Conservation (phyloP, 257 asterid genomes). For the Haberlea rhodopensis region DNA sequence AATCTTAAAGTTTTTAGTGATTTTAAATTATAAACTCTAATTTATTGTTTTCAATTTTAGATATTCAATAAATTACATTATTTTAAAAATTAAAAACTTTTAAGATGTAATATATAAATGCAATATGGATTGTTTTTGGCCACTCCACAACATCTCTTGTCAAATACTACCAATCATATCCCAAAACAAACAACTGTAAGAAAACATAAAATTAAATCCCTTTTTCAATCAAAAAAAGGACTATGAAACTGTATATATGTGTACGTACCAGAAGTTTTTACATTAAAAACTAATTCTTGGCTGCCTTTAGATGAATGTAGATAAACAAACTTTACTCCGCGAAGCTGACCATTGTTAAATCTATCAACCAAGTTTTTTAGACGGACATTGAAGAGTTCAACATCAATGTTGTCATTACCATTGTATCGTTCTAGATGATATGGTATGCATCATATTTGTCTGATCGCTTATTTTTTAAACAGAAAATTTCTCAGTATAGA, state of each 20-base stretch:
- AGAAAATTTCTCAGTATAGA: too few species aligned
- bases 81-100: too few species aligned
- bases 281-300: constrained; percentile 59
- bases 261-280: constrained; percentile 50
- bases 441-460: constrained; percentile 87
- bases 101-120: too few species aligned
- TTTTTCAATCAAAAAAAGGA: too few species aligned
- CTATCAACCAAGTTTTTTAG: constrained; percentile 54
- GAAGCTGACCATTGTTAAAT: constrained; percentile 57
- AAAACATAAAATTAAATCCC: too few species aligned
- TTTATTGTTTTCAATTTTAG: too few species aligned
- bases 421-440: constrained; percentile 66
- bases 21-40: too few species aligned
- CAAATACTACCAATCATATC: constrained; percentile 74
- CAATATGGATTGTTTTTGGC: constrained; percentile 80
- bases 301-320: constrained; percentile 63
- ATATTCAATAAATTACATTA: too few species aligned
- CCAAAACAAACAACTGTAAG: not conserved
- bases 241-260: not conserved
- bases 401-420: constrained; percentile 66
- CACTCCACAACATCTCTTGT: constrained; percentile 85
- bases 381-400: constrained; percentile 58
- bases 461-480: too few species aligned
- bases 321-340: constrained; percentile 69
- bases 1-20: too few species aligned